Evolutionary conservation across 257 asterid genomes (phyloP), one percentile per base, ranked within the genome.

Genomic region (Nicotiana sylvestris): DNA sequence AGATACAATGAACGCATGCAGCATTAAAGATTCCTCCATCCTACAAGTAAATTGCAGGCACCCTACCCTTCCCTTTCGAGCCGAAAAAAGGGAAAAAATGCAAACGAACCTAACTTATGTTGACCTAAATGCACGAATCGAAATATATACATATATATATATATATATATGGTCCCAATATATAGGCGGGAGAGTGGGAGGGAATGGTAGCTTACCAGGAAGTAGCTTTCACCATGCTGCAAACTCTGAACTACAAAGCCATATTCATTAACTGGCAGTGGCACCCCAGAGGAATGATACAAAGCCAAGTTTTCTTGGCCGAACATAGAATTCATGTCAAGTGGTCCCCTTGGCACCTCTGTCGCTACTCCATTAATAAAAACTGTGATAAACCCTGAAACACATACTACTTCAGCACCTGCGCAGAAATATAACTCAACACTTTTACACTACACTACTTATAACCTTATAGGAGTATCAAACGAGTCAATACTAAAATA

Each of bases 181-280:
- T 32, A 32, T 32, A 32, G 9, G 10, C 7, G 2, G 10, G 49
- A 37, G 43, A 7, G 0, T 43, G 57, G 35, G 30, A 43, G 55
- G 21, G 12, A 15, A 70, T 70, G n/a, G 1, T 16, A 70, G 35
- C 35, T 70, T 70, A 80, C 49, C 77, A 80, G 46, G 77, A 43
- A 80, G 32, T 80, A 80, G 65, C 57, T 21, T 33, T 51, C 83
- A 16, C 83, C 83, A 2, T 37, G 77, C 53, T 80, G 77, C 60
- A 80, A 16, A n/a, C 32, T 4, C 25, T 80, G 65, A 49, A 65
- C 32, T 43, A 69, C 32, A 55, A 80, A 39, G 17, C 83, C 83
- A 55, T 25, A 49, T 49, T 65, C 53, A 46, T 80, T 80, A 27
- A 69, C 46, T n/a, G 17, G 49, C n/a, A 80, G n/a, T 30, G 64